phyloP scores from a whole-genome alignment of 164 flowering plant species.

The Stephania cephalantha region DNA sequence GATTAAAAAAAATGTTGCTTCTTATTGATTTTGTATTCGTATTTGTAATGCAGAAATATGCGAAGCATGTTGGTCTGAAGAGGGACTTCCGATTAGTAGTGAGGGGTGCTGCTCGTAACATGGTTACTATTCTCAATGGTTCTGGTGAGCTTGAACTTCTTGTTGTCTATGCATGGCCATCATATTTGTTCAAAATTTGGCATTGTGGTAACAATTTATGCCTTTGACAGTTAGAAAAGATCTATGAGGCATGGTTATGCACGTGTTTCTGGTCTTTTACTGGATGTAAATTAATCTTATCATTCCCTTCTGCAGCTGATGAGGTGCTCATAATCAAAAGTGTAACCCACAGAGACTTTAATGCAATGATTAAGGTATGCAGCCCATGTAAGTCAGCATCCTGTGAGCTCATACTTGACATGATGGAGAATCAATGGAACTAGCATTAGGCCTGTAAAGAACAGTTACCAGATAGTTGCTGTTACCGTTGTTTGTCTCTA shows the following conservation, averaged over 20 bases:
- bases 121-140: conserved; percentile 80
- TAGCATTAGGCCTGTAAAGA: not conserved
- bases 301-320: conserved; percentile 52
- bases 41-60: conserved; percentile 66
- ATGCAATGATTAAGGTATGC: conserved; percentile 86
- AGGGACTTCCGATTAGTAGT: conserved; percentile 95
- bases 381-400: conserved; percentile 6
- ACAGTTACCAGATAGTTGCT: not conserved
- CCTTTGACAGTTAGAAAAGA: not conserved
- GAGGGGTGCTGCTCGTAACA: conserved; percentile 95
- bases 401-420: not conserved
- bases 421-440: not conserved
- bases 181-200: not conserved
- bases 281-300: not conserved
- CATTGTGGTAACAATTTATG: not conserved
- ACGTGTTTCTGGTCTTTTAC: conserved; percentile 1
- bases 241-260: not conserved
- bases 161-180: not conserved
- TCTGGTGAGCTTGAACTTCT: conserved; percentile 50
- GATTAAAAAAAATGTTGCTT: not conserved
- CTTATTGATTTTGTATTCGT: conserved; percentile 6
- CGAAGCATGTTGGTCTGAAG: conserved; percentile 88
- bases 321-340: conserved; percentile 97
- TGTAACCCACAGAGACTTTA: conserved; percentile 90
- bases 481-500: not conserved